Evolutionary conservation across 306 rosid genomes (phyloP).

Genomic region (Carpinus fangiana): DNA sequence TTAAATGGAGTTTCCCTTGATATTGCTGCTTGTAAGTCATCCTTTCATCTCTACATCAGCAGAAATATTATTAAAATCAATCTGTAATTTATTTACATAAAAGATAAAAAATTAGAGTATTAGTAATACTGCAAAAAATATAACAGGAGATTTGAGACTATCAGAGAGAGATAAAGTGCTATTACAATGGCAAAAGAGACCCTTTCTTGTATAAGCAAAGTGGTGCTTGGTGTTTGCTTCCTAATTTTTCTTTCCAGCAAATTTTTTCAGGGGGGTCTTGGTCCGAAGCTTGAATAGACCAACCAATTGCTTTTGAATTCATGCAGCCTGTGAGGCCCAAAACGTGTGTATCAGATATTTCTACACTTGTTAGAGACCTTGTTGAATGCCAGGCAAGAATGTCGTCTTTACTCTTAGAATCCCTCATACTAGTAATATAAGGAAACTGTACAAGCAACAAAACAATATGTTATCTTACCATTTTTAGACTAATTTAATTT

Average conservation of each 20-base stretch:
- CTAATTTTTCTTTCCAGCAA: conserved; percentile 63
- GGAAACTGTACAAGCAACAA: conserved; percentile 63
- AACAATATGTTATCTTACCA: conserved; percentile 7
- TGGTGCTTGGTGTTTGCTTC: conserved; percentile 38
- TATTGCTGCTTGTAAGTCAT: conserved; percentile 41
- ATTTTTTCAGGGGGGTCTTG: conserved; percentile 52
- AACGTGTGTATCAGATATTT: conserved; percentile 34
- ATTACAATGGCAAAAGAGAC: conserved; percentile 57
- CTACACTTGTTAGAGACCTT: conserved; percentile 34
- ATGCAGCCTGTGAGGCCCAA: conserved; percentile 64
- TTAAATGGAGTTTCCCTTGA: conserved; percentile 64
- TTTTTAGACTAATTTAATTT: conserved; percentile 12
- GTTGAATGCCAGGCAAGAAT: conserved; percentile 28
- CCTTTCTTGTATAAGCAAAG: conserved; percentile 75
- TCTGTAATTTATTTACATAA: background rate
- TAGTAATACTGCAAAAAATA: conserved; percentile 12
- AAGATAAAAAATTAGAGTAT: background rate
- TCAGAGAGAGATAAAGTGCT: conserved; percentile 26
- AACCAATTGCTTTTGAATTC: conserved; percentile 64
- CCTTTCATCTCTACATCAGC: conserved; percentile 48
- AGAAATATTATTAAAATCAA: conserved; percentile 5
- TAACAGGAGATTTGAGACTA: conserved; percentile 20
- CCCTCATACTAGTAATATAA: conserved; percentile 35
- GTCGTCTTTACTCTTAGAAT: conserved; percentile 22
- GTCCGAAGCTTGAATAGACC: conserved; percentile 57